Percentiles rank a stretch among this genome's conserved stretches.
Evolutionary conservation across 1,284 basidiomycete genomes (phyloP).

Genomic region (Garcileccinum viscosum): DNA sequence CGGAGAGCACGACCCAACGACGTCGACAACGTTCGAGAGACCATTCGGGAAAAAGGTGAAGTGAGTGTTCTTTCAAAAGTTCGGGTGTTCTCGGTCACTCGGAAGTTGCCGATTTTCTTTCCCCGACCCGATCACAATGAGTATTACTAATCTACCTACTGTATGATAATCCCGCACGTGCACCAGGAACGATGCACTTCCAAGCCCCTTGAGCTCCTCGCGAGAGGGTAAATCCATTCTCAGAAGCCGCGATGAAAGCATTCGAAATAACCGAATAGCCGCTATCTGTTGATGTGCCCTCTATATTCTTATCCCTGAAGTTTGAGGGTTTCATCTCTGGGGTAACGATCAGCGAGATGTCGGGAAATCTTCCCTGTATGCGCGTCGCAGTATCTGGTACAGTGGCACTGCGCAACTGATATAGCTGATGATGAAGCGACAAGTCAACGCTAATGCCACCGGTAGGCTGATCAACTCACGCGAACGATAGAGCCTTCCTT

Average conservation of each 20-base stretch:
- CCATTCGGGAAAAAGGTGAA: conserved; percentile 49
- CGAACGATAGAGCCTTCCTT: conserved; percentile 63
- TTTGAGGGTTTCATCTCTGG: conserved; percentile 18
- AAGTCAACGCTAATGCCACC: not conserved
- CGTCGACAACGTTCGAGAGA: conserved; percentile 65
- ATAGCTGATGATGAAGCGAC: conserved; percentile 21
- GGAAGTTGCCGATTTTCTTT: conserved; percentile 30
- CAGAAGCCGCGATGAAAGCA: conserved; percentile 60
- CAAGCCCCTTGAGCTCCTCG: conserved; percentile 37
- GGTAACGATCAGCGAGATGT: conserved; percentile 29
- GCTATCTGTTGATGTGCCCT: conserved; percentile 6
- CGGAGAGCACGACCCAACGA: conserved; percentile 68
- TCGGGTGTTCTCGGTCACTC: conserved; percentile 41
- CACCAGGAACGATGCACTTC: conserved; percentile 48
- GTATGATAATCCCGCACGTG: conserved; percentile 29
- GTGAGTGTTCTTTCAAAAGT: conserved; percentile 19
- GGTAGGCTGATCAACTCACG: conserved; percentile 44
- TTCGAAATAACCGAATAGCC: conserved; percentile 36
- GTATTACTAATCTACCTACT: not conserved
- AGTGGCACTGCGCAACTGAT: conserved; percentile 16
- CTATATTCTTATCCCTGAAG: not conserved
- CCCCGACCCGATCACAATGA: conserved; percentile 24
- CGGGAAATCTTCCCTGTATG: not conserved
- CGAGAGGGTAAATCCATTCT: conserved; percentile 59
- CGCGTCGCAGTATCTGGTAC: not conserved